A percentile compares a stretch with the other conserved stretches of the same genome.
phyloP scores from a whole-genome alignment of 805 yeast genomes.

The Wickerhamiella brachini region DNA sequence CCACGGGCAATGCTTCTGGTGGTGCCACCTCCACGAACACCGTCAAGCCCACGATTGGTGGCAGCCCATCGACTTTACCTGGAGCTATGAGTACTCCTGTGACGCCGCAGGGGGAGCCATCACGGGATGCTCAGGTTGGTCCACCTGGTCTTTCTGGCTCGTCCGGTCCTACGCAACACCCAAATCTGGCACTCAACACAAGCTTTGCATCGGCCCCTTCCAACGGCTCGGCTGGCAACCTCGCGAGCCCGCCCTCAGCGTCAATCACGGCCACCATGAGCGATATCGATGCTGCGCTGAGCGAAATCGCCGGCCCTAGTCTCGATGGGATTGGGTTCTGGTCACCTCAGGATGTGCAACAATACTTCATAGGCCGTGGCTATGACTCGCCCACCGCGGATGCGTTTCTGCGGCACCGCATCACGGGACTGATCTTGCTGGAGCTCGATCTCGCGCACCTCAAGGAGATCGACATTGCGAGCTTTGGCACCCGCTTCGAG shows the following conservation, averaged over 20 bases:
- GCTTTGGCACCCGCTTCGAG: slow-evolving; percentile 93
- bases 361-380: slow-evolving; percentile 58
- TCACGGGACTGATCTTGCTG: slow-evolving; percentile 72
- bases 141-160: too few species aligned
- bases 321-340: slow-evolving; percentile 32
- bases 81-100: background rate
- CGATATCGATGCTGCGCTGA: slow-evolving; percentile 30
- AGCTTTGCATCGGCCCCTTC: background rate
- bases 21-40: background rate
- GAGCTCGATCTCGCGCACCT: slow-evolving; percentile 76
- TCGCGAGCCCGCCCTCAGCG: background rate
- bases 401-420: slow-evolving; percentile 74
- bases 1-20: too few species aligned
- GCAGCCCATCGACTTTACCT: background rate
- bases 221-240: background rate
- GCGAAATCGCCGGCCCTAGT: slow-evolving; percentile 17
- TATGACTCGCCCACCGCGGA: slow-evolving; percentile 65
- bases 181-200: background rate
- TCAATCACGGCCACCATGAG: slow-evolving; percentile 8
- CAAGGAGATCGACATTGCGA: slow-evolving; percentile 80
- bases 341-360: slow-evolving; percentile 77
- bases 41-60: background rate
- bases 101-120: background rate
- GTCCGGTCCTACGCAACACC: background rate
- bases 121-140: too few species aligned